Evolutionary conservation across 208 protist genomes (phyloP).

Genomic region (Naegleria fowleri): DNA sequence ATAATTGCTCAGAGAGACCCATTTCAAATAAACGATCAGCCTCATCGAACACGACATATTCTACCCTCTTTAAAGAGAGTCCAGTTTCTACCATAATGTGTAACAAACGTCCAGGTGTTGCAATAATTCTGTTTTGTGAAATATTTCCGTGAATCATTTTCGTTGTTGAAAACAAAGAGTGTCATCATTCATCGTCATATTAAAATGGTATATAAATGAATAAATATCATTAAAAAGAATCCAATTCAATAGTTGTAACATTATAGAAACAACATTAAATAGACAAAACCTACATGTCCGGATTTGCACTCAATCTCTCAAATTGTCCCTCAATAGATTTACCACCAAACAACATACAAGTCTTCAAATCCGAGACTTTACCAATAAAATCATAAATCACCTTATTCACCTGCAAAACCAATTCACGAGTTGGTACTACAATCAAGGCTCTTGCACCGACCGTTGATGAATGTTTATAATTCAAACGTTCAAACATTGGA

Average conservation of each 20-base stretch:
- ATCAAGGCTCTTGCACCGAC: constrained; percentile 92
- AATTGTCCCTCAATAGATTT: constrained; percentile 94
- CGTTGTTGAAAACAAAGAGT: no score
- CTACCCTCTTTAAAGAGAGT: constrained; percentile 75
- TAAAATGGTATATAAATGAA: no score
- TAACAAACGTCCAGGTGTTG: constrained; percentile 96
- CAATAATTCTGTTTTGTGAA: constrained; percentile 87
- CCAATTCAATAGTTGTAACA: no score
- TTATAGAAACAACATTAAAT: background rate
- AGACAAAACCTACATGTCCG: constrained; percentile 84
- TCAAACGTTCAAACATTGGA: constrained; percentile 88
- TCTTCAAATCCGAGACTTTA: constrained; percentile 81
- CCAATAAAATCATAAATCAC: constrained; percentile 81
- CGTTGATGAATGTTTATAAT: constrained; percentile 68
- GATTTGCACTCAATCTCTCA: constrained; percentile 83
- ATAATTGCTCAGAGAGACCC: constrained; percentile 76
- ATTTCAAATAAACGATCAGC: constrained; percentile 92
- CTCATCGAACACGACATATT: constrained; percentile 98
- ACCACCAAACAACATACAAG: constrained; percentile 91
- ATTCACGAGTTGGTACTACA: constrained; percentile 95
- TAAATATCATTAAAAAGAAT: constrained; percentile 3
- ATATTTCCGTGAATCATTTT: no score
- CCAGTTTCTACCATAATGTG: constrained; percentile 90
- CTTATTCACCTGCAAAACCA: constrained; percentile 94
- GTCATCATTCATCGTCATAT: no score